Evolutionary conservation across 192 early-diverging fungal species (phyloP), one percentile per base, ranked within the genome.

Genomic region (Coemansia reversa): DNA sequence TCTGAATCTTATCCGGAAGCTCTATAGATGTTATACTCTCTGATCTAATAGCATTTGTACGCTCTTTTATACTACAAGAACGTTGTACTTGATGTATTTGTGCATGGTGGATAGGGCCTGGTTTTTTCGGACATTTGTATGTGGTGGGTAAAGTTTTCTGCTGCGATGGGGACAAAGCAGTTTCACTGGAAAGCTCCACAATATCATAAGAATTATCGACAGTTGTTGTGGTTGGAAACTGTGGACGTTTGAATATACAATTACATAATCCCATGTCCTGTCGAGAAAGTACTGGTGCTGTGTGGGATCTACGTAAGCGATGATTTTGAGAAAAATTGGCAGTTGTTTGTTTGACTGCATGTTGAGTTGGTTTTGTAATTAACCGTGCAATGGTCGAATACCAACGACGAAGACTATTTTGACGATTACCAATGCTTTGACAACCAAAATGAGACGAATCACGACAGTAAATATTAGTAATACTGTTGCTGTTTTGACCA

Each of bases 261-360:
- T 54, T 60, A 62, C 65, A 67, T 32, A 76, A 33, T 2, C 58
- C 56, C 65, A 70, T 70, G 3, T 55, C 57, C 11, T 67, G 42
- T 16, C 32, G 35, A 1, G 60, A 39, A 53, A 72, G 39, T 2
- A 54, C 66, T 0, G 75, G 75, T 22, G 69, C 69, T 0, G 75
- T 77, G 35, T 77, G 75, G 42, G 75, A 77, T 12, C 75, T 28
- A 4, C 75, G 61, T 22, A 77, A 42, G 9, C 42, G 6, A 11
- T 52, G 42, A 2, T 32, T 22, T 0, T 30, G 51, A 3, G 19
- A 35, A 23, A 42, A 24, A 0, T 5, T 39, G 19, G 25, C 30
- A 6, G 33, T 30, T 5, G 8, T 24, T 6, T 19, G 2, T n/a
- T 51, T 11, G 8, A 33, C 12, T 0, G 45, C 22, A 1, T 9